Percentiles rank a stretch among this genome's conserved stretches.
Conservation (phyloP, 345 rosid species). For the Turnera subulata region DNA sequence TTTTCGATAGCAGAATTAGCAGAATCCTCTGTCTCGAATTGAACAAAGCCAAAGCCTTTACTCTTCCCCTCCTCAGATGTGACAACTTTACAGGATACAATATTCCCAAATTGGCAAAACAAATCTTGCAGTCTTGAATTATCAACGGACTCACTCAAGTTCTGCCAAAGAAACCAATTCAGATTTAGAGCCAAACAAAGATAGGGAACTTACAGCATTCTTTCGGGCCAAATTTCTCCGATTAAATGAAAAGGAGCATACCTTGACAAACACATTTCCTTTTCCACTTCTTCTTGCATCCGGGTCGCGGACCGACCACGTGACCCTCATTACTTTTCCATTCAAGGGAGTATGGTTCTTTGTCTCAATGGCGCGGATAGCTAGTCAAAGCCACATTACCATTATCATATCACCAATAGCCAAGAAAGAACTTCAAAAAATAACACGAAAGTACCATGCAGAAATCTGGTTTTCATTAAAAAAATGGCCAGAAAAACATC, state of each 20-base stretch:
- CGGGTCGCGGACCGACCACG: conserved; percentile 69
- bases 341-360: conserved; percentile 53
- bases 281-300: conserved; percentile 63
- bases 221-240: conserved; percentile 1
- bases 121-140: conserved; percentile 44
- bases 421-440: no score
- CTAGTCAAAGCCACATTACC: conserved; percentile 31
- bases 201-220: neutral
- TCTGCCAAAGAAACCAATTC: conserved; percentile 28
- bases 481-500: no score
- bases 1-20: conserved; percentile 64
- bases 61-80: conserved; percentile 59
- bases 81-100: conserved; percentile 64
- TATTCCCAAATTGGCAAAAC: conserved; percentile 52
- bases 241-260: conserved; percentile 9
- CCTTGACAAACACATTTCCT: conserved; percentile 80
- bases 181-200: neutral
- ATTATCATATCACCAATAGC: conserved; percentile 1
- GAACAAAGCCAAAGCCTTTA: conserved; percentile 71
- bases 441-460: no score
- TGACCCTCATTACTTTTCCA: conserved; percentile 64
- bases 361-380: conserved; percentile 50
- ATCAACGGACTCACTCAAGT: conserved; percentile 49
- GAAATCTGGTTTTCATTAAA: no score
- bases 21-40: conserved; percentile 51